These are phyloP conservation scores for Circinella umbellata DNA, from an alignment of 371 early-diverging fungal genomes.

Conservation along the genomic window DNA sequence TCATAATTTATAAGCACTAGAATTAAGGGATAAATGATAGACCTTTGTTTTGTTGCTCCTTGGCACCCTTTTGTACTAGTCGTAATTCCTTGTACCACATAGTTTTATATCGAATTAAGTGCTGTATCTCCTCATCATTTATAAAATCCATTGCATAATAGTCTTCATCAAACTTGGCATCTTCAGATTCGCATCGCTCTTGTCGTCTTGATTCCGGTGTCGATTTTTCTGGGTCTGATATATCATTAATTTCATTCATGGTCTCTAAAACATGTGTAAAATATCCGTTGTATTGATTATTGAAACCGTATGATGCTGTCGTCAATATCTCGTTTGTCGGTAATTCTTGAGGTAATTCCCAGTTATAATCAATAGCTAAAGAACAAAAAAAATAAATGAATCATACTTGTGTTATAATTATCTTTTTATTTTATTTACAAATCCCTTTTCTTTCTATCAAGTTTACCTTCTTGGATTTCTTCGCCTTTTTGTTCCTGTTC, in stretches of 20 bases:
- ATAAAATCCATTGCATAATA: constrained; percentile 85
- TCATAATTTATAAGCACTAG: background rate
- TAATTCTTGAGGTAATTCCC: constrained; percentile 85
- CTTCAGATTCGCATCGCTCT: constrained; percentile 70
- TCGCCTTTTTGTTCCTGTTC: constrained; percentile 30
- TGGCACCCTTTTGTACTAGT: constrained; percentile 54
- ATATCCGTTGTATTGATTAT: constrained; percentile 81
- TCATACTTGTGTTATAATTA: background rate
- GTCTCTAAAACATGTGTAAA: constrained; percentile 81
- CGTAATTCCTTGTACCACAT: constrained; percentile 66
- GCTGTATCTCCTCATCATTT: constrained; percentile 74
- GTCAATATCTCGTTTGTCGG: constrained; percentile 40
- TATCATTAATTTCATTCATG: constrained; percentile 84
- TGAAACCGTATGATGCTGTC: constrained; percentile 85
- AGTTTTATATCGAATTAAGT: constrained; percentile 74
- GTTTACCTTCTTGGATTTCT: constrained; percentile 41
- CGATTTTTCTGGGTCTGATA: constrained; percentile 75
- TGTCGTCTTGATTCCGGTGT: constrained; percentile 66
- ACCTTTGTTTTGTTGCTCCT: constrained; percentile 10
- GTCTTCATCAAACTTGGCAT: constrained; percentile 88
- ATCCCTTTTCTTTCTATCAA: no score
- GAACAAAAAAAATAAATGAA: no score
- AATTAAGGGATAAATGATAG: background rate
- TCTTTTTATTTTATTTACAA: no score
- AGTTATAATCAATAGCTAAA: constrained; percentile 76